Base-by-base conservation (phyloP, 768 basidiomycete genomes). In the Tylopilus plumbeoviolaceoides region DNA sequence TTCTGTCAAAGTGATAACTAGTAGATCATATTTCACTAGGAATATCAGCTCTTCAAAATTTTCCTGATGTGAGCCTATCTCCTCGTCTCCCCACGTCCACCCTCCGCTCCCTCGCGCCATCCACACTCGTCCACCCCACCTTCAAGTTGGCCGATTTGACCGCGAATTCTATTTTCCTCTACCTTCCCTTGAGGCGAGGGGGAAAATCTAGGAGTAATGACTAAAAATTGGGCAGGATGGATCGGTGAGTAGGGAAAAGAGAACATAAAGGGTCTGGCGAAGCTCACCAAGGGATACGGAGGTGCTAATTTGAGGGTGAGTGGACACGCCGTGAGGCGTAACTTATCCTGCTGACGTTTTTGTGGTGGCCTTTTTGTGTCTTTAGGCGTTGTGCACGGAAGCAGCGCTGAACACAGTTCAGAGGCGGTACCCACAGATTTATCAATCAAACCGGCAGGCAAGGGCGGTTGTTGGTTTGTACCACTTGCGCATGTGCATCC, bases 91-190 rank as follows among this genome's bases (percentile, higher is more conserved):
- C 23, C 23, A 23, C 23, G 23, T 23, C 23, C 23, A 23, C 23
- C 23, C 1, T 23, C 1, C 23, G 23, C 0, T 23, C 23, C 23
- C 23, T 3, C 3, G 23, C 5, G 23, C 23, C 23, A 23, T 23
- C 23, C 23, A 23, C 23, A 3, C 23, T 23, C 5, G 23, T 23
- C 23, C 23, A 23, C 23, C 23, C 23, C 23, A 23, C 23, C 23
- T 23, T n/a, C n/a, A n/a, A n/a, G n/a, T n/a, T 1, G 97, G 97
- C 15, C 78, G 97, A 55, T 98, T 99, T 62, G 97, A 99, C 72
- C 76, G 97, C 47, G 95, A 98, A 71, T 98, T 99, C 70, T 98
- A 97, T 72, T 98, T 99, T 70, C 90, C 91, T 4, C 69, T 99
- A 40, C 97, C 97, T 1, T 82, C 82, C 20, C 65, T 88, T 17